Percentiles rank a stretch among this genome's conserved stretches.
phyloP scores from a whole-genome alignment of 192 early-diverging fungal species.

The Backusella luteola region DNA sequence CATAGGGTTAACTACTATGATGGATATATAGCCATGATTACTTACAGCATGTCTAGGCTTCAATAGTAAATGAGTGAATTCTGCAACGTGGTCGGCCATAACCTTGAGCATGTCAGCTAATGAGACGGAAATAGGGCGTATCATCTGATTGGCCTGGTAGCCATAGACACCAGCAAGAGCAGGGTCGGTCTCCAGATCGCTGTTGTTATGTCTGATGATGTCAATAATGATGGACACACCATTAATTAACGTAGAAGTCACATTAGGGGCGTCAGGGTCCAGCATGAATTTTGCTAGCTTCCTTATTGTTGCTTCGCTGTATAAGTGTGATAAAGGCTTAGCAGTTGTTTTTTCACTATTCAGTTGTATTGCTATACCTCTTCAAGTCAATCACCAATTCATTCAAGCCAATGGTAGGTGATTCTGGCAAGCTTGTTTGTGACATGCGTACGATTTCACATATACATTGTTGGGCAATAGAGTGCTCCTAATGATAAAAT shows the following conservation, averaged over 20 bases:
- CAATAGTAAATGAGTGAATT: conserved; percentile 76
- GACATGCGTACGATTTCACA: conserved; percentile 43
- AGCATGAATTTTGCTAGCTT: conserved; percentile 91
- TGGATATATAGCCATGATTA: neutral
- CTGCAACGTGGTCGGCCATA: conserved; percentile 69
- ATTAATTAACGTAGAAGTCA: conserved; percentile 87
- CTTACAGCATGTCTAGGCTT: conserved; percentile 73
- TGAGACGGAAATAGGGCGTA: conserved; percentile 26
- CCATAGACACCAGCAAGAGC: conserved; percentile 22
- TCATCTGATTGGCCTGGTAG: conserved; percentile 7
- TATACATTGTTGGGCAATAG: conserved; percentile 41
- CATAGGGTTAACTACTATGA: neutral
- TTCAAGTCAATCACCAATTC: conserved; percentile 36
- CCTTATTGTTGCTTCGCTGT: conserved; percentile 72
- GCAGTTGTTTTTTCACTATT: neutral
- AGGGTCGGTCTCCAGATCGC: conserved; percentile 32
- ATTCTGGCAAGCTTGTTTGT: conserved; percentile 35
- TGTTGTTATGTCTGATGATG: conserved; percentile 93
- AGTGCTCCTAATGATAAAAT: conserved; percentile 30
- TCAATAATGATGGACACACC: conserved; percentile 97
- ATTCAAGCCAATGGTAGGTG: conserved; percentile 37
- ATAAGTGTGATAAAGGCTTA: neutral
- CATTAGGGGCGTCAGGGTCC: conserved; percentile 66
- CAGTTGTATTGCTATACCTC: conserved; percentile 16
- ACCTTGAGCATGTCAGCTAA: conserved; percentile 91